Base-by-base conservation (phyloP, 495 filamentous ascomycete species). In the Aspergillus saccharolyticus region DNA sequence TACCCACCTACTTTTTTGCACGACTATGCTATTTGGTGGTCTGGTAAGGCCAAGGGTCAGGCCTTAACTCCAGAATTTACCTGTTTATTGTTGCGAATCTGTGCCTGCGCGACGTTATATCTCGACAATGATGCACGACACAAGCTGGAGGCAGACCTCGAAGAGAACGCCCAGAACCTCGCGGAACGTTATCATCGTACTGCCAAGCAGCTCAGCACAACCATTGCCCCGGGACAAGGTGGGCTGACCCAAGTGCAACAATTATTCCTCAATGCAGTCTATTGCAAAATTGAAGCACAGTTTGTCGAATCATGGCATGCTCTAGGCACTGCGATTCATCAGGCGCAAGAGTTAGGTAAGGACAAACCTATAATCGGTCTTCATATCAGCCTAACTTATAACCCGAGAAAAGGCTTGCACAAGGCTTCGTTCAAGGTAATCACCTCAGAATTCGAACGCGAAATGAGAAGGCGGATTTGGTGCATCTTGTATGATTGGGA, bases 221-320 rank as follows among this genome's bases (percentile, higher is more conserved):
- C 70, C 18, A 78, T 83, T 30, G 30, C 67, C 1, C 73, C 74
- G 0, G 78, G 78, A 1, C 74, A 77, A 56, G 77, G 77, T 20
- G 75, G 77, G 0, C 51, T 81, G 42, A 59, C 68, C 20, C 74
- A 81, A 20, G 74, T 82, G 9, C 78, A 83, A 62, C 78, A 81
- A 60, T 61, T 79, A 14, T 79, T 82, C 57, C 63, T 81, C 2
- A 78, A 70, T n/a, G 72, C 72, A 4, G 71, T 70, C 44, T 83
- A 77, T 78, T 78, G 67, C 60, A 83, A 83, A 64, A 75, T 75
- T 15, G 78, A 79, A 47, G 74, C 74, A 45, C 63, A 71, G n/a
- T 81, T 80, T 62, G 71, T 76, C 4, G 78, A 81, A 45, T 73
- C 77, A 1, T 81, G 80, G 79, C 79, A 82, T 64, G 66, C 71